Conservation (phyloP, 73 alveolate genomes). For the Paramecium pentaurelia region DNA sequence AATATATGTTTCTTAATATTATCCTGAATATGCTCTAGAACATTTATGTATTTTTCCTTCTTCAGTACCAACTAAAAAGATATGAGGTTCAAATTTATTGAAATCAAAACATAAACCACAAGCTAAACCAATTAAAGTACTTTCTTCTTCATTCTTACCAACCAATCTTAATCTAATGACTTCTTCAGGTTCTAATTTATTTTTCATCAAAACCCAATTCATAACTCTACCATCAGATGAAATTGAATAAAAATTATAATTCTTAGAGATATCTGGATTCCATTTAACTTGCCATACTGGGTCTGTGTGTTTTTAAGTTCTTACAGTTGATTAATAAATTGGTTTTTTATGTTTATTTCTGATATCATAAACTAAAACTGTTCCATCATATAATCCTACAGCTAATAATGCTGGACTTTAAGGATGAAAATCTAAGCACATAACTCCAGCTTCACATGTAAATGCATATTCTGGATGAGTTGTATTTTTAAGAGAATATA, state of each 20-base stretch:
- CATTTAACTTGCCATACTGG: conserved; percentile 99
- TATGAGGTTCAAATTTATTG: conserved; percentile 91
- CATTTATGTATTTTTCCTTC: conserved; percentile 99
- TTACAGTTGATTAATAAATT: conserved; percentile 92
- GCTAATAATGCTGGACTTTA: conserved; percentile 97
- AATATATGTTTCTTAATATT: conserved; percentile 85
- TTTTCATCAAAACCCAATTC: conserved; percentile 96
- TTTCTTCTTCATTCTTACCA: conserved; percentile 81
- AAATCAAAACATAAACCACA: conserved; percentile 99
- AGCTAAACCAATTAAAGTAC: conserved; percentile 93
- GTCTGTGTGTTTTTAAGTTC: conserved; percentile 99
- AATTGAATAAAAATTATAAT: conserved; percentile 92
- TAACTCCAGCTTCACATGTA: conserved; percentile 98
- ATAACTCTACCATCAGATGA: conserved; percentile 99
- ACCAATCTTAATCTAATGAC: conserved; percentile 80
- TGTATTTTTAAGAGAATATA: conserved; percentile 97
- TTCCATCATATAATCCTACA: conserved; percentile 99
- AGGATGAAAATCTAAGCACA: conserved; percentile 99
- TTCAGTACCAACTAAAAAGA: conserved; percentile 99
- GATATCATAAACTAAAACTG: conserved; percentile 99
- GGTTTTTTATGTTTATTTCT: conserved; percentile 96
- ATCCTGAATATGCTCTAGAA: conserved; percentile 97
- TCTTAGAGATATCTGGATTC: conserved; percentile 89
- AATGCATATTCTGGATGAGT: conserved; percentile 98
- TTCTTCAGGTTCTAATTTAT: conserved; percentile 93